Evolutionary conservation across 176 grass and related monocot species (phyloP).

Genomic region (Saccharum spontaneum): DNA sequence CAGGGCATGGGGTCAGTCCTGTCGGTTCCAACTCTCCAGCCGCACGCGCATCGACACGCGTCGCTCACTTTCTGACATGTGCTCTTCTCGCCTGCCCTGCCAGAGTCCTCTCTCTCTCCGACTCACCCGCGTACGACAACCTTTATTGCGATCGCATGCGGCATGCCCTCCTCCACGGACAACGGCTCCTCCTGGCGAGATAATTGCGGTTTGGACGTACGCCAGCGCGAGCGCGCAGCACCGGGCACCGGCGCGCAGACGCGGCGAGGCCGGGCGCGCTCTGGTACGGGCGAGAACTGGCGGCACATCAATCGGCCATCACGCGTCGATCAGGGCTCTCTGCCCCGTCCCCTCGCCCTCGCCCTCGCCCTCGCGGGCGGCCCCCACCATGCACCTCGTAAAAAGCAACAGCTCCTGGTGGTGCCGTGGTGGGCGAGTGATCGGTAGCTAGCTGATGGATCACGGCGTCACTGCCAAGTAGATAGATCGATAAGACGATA

Average conservation of each 20-base stretch:
- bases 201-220: background rate
- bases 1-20: background rate
- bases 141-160: background rate
- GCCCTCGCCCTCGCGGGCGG: background rate
- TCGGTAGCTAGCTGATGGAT: background rate
- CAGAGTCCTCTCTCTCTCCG: background rate
- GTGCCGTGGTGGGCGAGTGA: background rate
- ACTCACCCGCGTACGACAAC: background rate
- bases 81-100: background rate
- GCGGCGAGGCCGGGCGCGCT: background rate
- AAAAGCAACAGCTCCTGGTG: constrained; percentile 7
- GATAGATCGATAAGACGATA: background rate
- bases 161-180: background rate
- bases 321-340: background rate
- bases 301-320: constrained; percentile 24
- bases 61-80: constrained; percentile 15
- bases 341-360: background rate
- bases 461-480: background rate
- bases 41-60: constrained; percentile 41
- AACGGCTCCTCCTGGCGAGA: background rate
- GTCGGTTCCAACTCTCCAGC: background rate
- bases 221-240: background rate
- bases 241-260: background rate
- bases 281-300: constrained; percentile 25
- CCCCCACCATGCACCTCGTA: background rate